Evolutionary conservation across 2,329 filamentous ascomycete species (phyloP).

Genomic region (Camillea tinctor): DNA sequence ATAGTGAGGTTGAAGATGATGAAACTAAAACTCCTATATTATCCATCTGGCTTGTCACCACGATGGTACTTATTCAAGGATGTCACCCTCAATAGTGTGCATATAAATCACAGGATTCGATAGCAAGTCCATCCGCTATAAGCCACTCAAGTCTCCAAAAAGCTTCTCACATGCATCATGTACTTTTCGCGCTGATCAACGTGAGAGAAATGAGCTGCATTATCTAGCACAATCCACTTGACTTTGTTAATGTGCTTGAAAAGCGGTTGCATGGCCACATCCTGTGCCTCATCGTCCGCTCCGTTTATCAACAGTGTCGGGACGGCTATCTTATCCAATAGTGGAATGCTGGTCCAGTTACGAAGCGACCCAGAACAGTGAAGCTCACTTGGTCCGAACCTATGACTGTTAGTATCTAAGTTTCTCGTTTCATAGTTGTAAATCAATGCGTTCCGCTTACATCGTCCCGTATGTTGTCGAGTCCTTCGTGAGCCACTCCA

Average conservation of each 20-base stretch:
- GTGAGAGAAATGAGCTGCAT: constrained; percentile 35
- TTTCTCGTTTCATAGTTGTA: background rate
- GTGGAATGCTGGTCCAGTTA: constrained; percentile 28
- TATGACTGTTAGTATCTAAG: constrained; percentile 4
- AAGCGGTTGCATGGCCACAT: constrained; percentile 34
- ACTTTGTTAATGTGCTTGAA: constrained; percentile 35
- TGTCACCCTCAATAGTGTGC: background rate
- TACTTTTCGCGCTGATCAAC: constrained; percentile 33
- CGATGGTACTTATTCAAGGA: too few relatives aligned
- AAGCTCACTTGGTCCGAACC: constrained; percentile 20
- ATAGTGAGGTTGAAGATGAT: too few relatives aligned
- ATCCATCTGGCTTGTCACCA: too few relatives aligned
- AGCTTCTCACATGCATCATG: constrained; percentile 14
- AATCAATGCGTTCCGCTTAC: constrained; percentile 20
- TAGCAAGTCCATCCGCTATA: background rate
- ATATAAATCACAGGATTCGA: background rate
- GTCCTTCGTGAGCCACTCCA: constrained; percentile 33
- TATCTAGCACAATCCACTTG: constrained; percentile 37
- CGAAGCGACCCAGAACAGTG: constrained; percentile 21
- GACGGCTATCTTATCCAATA: constrained; percentile 29
- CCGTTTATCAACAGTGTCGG: constrained; percentile 38
- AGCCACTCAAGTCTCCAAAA: background rate
- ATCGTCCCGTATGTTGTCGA: constrained; percentile 33
- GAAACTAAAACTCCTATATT: too few relatives aligned
- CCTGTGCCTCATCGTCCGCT: constrained; percentile 34